These are phyloP conservation scores for Udeniomyces megalosporus DNA, from an alignment of 768 basidiomycete genomes.

Conservation along the genomic window DNA sequence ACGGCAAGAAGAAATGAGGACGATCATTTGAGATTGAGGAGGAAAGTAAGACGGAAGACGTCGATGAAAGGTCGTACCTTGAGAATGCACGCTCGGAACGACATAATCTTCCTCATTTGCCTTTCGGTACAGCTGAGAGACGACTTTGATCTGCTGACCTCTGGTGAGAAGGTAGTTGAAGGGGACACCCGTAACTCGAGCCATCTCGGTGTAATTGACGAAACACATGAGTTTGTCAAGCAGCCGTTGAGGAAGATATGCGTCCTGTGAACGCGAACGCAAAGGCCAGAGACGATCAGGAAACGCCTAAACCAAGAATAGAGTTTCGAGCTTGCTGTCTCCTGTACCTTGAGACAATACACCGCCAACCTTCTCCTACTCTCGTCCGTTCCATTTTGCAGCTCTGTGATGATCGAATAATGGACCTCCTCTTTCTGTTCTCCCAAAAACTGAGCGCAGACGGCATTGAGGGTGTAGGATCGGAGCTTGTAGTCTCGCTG, in stretches of 20 bases:
- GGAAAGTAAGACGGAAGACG: no score
- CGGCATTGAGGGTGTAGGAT: constrained; percentile 92
- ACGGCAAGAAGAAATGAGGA: no score
- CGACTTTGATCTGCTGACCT: constrained; percentile 96
- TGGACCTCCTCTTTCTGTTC: constrained; percentile 99
- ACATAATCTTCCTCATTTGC: constrained; percentile 84
- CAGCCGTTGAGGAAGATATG: constrained; percentile 87
- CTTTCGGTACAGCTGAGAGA: constrained; percentile 86
- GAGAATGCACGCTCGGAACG: constrained; percentile 65
- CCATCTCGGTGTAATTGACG: constrained; percentile 96
- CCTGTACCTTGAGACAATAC: constrained; percentile 91
- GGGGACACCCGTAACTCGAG: constrained; percentile 98
- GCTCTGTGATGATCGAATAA: constrained; percentile 90
- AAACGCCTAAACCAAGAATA: no score
- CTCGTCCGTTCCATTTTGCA: constrained; percentile 92
- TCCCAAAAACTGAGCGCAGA: constrained; percentile 91
- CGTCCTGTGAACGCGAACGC: constrained; percentile 66
- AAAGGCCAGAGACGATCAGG: no score
- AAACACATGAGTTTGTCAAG: constrained; percentile 99
- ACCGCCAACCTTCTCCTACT: constrained; percentile 83
- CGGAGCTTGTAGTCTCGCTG: constrained; percentile 94
- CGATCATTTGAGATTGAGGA: no score
- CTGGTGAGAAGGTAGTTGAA: constrained; percentile 89
- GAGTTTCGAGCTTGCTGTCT: no score
- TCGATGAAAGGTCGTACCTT: no score